These are phyloP conservation scores for Bathelium albidoporum DNA, from an alignment of 495 filamentous ascomycete species.

Conservation along the genomic window DNA sequence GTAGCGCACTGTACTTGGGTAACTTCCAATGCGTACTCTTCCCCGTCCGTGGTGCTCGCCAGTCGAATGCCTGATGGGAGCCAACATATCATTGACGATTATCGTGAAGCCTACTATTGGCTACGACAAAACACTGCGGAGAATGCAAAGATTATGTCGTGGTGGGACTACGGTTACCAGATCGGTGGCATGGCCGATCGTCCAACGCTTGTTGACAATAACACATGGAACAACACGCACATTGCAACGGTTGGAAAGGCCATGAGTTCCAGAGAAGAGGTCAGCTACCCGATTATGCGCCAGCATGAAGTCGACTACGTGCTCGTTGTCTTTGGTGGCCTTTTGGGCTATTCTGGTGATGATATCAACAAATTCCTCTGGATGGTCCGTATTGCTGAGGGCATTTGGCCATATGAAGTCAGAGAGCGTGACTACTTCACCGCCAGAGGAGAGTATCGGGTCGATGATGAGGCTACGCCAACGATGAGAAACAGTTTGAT, in stretches of 20 bases:
- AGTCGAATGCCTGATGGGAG: constrained; percentile 87
- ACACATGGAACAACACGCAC: constrained; percentile 99
- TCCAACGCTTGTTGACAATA: constrained; percentile 96
- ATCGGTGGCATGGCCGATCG: constrained; percentile 99
- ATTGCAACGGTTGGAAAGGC: constrained; percentile 99
- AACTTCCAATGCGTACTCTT: constrained; percentile 96
- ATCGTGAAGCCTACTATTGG: constrained; percentile 99
- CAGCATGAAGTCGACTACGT: constrained; percentile 99
- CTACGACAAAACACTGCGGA: constrained; percentile 90
- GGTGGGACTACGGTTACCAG: constrained; percentile 99
- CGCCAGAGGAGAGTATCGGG: constrained; percentile 83
- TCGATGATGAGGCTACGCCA: constrained; percentile 88
- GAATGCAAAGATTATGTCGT: constrained; percentile 98
- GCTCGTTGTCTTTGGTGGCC: constrained; percentile 89
- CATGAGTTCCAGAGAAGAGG: constrained; percentile 95
- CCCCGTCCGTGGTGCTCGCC: constrained; percentile 92
- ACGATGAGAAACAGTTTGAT: constrained; percentile 99
- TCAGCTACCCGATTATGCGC: constrained; percentile 95
- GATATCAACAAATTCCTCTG: constrained; percentile 99
- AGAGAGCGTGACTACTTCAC: constrained; percentile 98
- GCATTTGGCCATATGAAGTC: constrained; percentile 98
- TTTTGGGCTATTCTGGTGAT: constrained; percentile 97
- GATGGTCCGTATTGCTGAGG: constrained; percentile 99
- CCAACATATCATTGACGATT: constrained; percentile 98
- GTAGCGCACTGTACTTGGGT: constrained; percentile 99